These are phyloP conservation scores for Colletotrichum kahawae DNA, from an alignment of 2,329 filamentous ascomycete species.

Conservation along the genomic window DNA sequence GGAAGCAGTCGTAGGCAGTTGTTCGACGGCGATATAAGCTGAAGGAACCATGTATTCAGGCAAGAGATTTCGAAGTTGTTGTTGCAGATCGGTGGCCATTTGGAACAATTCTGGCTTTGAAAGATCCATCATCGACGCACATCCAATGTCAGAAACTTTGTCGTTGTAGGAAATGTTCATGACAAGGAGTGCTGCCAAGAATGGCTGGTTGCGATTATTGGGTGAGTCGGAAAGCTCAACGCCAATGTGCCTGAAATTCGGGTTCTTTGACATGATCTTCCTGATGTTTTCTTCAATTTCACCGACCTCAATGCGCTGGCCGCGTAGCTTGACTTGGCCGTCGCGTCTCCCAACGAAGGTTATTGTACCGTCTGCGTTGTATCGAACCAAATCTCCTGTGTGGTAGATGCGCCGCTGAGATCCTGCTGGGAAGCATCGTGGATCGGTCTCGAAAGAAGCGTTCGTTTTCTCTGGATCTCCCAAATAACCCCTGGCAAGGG, in stretches of 20 bases:
- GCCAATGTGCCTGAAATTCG: constrained; percentile 43
- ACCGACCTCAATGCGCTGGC: constrained; percentile 49
- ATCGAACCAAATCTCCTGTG: constrained; percentile 53
- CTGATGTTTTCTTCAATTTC: constrained; percentile 40
- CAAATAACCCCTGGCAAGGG: constrained; percentile 13
- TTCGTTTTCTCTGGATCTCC: constrained; percentile 26
- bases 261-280: background rate
- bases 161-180: background rate
- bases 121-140: background rate
- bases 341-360: constrained; percentile 48
- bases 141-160: background rate
- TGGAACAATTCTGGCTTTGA: background rate
- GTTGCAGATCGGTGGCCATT: constrained; percentile 10
- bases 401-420: constrained; percentile 40
- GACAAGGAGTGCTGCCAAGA: background rate
- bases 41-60: constrained; percentile 41
- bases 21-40: constrained; percentile 31
- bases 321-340: constrained; percentile 53
- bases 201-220: background rate
- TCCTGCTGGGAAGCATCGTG: background rate
- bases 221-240: background rate
- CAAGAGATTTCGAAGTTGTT: constrained; percentile 37
- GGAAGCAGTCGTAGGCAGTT: constrained; percentile 21
- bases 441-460: constrained; percentile 19
- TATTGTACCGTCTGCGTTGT: constrained; percentile 35